Percentiles rank a stretch among this genome's conserved stretches.
Evolutionary conservation across 495 filamentous ascomycete genomes (phyloP).

Genomic region (Penicillium antarcticum): DNA sequence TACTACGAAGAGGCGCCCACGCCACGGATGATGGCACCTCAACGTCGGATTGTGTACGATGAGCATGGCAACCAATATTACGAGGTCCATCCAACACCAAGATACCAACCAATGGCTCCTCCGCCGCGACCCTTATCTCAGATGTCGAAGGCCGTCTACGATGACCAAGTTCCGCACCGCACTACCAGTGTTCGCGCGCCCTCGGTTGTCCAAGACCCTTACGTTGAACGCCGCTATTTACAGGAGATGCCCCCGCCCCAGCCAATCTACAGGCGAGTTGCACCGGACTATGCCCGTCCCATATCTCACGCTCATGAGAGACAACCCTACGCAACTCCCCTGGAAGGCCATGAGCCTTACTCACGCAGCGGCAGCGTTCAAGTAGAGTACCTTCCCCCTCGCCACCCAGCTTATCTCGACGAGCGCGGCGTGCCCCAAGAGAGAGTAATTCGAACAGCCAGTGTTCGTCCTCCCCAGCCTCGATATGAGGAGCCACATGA

Average conservation of each 20-base stretch:
- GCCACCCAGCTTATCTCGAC: constrained; percentile 37
- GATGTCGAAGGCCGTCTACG: constrained; percentile 28
- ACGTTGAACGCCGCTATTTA: constrained; percentile 42
- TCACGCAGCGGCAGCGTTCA: constrained; percentile 40
- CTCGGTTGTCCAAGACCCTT: constrained; percentile 41
- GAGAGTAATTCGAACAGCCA: constrained; percentile 53
- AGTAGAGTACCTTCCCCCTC: constrained; percentile 39
- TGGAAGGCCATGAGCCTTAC: constrained; percentile 36
- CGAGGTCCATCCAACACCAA: constrained; percentile 50
- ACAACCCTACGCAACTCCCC: constrained; percentile 27
- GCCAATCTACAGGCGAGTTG: constrained; percentile 37
- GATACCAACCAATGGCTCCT: constrained; percentile 49
- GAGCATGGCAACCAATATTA: constrained; percentile 68
- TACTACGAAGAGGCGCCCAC: constrained; percentile 38
- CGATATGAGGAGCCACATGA: constrained; percentile 55
- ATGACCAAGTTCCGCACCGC: constrained; percentile 33
- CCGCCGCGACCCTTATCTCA: constrained; percentile 36
- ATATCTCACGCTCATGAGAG: constrained; percentile 23
- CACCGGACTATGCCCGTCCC: constrained; percentile 38
- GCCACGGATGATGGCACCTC: constrained; percentile 54
- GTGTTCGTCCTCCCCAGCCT: constrained; percentile 52
- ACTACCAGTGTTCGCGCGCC: constrained; percentile 38
- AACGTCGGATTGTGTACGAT: constrained; percentile 65
- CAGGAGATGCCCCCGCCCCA: constrained; percentile 45
- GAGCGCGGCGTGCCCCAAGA: constrained; percentile 48